Base-by-base conservation (phyloP, 1,139 yeast genomes). In the Tardiomyces blankii region DNA sequence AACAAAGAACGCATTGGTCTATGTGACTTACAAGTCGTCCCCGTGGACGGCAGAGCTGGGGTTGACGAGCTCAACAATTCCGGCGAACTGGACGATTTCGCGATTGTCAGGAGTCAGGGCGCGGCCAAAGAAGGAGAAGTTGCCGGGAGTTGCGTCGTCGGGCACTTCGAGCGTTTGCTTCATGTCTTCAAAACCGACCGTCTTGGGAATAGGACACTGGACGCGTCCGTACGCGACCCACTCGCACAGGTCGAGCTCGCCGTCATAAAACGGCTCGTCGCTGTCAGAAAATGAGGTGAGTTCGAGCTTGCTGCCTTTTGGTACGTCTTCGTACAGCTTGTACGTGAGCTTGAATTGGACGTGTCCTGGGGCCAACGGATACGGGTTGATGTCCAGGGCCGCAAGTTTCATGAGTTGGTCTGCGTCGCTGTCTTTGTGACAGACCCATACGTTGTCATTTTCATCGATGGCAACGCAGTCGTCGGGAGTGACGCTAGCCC, bases 361-460 rank as follows among this genome's bases (percentile, higher is more conserved):
- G 40, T 55, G 49, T 11, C 64, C 65, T 0, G 61, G 59, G n/a
- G 38, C 46, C 38, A 62, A 16, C 0, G 65, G 65, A 33, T 54
- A 55, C 23, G 59, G 58, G 13, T 52, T 47, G 6, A 61, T 53
- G 7, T 45, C 42, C 27, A 60, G 44, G 19, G 48, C 47, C 38
- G 42, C 38, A n/a, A 60, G 42, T 43, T 55, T 47, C 43, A 60
- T 41, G 1, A 49, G 21, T 1, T 61, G 25, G 7, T 21, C 25
- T 4, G 4, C 25, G 25, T 7, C 50, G 9, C 57, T 51, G 38
- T 54, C 58, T 42, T 57, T 57, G 40, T 48, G 38, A 13, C 61
- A 57, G 8, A 52, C 48, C 11, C 54, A 55, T 7, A 58, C 45
- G 12, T 45, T 39, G 3, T 49, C 51, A 5, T 49, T 42, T n/a